Evolutionary conservation across 1,139 yeast species (phyloP), one percentile per base, ranked within the genome.

Genomic region (Zygosaccharomyces sapae): DNA sequence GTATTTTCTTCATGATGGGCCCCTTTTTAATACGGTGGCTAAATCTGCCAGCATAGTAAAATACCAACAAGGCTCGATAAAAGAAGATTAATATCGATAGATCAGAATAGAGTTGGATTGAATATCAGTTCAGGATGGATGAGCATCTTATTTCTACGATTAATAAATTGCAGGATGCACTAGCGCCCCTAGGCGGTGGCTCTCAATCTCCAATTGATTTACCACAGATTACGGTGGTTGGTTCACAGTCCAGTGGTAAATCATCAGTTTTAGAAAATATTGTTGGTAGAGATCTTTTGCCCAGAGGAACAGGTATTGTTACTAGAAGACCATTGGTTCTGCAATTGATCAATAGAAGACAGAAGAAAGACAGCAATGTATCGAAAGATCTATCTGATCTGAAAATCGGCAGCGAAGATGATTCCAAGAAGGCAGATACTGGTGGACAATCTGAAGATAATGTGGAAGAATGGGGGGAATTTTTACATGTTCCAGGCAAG

Each of bases 381-480:
- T 51, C 56, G 6, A 53, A 65, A 25, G 74, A 72, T 43, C 58
- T 75, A 48, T 57, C 74, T 20, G 73, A 73, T 51, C 55, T 74
- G 46, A 51, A 50, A 35, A 50, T 58, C 13, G 50, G 52, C 25
- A 51, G 52, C 29, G 52, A 50, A 31, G 57, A 62, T 31, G 56
- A 58, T 9, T 41, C 45, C 10, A 55, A 62, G 12, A 53, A 49
- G 13, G 41, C 46, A 19, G 45, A 49, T 19, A 48, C 49, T 9
- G 45, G 53, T 9, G 64, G 65, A 20, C 73, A 69, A 55, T 56
- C 71, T 58, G 96, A 87, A 65, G 86, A 87, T 67, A 89, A 89
- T 63, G 79, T 77, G 42, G 94, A 87, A 55, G 98, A 92, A 72
- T 92, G 97, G 97, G 98, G 98, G 56, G 98, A 92, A 69, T 92